Conservation (phyloP, 2,329 filamentous ascomycete species). For the Beauveria brongniartii region DNA sequence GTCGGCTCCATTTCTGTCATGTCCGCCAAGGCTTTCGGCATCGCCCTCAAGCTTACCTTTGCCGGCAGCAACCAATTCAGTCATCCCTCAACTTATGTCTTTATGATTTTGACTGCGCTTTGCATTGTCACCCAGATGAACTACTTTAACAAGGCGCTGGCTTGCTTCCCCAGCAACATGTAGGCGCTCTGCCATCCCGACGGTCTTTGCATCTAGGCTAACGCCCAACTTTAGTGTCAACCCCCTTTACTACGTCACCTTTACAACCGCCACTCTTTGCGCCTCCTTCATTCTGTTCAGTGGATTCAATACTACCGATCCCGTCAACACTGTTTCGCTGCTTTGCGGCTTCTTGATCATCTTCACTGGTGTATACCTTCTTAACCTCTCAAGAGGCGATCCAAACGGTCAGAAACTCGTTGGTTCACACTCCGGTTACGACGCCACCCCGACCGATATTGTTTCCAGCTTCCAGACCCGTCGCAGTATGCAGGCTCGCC, state of each 20-base stretch:
- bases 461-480: constrained; percentile 84
- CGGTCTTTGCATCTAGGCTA: constrained; percentile 15
- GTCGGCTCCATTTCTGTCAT: constrained; percentile 97
- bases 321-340: constrained; percentile 85
- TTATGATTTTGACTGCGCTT: constrained; percentile 83
- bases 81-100: constrained; percentile 93
- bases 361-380: constrained; percentile 88
- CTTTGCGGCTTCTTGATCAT: constrained; percentile 91
- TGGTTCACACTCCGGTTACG: constrained; percentile 53
- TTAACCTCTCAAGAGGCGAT: constrained; percentile 91
- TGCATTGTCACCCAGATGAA: constrained; percentile 99
- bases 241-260: constrained; percentile 94
- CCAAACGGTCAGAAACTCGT: constrained; percentile 67
- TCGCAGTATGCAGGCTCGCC: constrained; percentile 82
- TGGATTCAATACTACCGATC: constrained; percentile 90
- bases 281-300: constrained; percentile 94
- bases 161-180: constrained; percentile 96
- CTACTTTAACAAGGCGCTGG: constrained; percentile 98
- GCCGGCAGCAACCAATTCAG: constrained; percentile 91
- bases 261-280: constrained; percentile 87
- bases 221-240: constrained; percentile 62
- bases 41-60: constrained; percentile 91
- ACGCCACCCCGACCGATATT: constrained; percentile 84
- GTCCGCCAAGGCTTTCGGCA: constrained; percentile 97
- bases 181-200: constrained; percentile 42